Conservation (phyloP, 805 yeast species). For the Starmerella bombicola region DNA sequence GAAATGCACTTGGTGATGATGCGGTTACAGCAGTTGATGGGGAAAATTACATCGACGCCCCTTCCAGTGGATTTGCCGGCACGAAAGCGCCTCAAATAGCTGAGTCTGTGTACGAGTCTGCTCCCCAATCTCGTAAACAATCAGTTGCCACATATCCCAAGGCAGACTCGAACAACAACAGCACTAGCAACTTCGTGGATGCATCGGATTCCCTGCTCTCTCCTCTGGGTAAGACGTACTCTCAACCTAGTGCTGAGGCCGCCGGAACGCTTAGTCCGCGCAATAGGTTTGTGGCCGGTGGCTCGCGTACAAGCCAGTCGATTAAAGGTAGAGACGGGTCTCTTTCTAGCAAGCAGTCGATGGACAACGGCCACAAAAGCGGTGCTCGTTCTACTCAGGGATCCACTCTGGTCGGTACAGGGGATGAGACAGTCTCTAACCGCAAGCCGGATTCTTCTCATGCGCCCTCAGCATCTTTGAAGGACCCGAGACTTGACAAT, state of each 20-base stretch:
- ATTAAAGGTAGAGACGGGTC: not conserved
- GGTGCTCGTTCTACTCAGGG: not conserved
- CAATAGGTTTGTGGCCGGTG: conserved; percentile 8
- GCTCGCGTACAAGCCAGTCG: not conserved
- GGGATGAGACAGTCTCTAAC: not conserved
- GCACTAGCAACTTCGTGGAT: not conserved
- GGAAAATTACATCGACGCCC: not conserved
- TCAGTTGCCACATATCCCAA: not conserved
- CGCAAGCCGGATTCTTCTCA: not conserved
- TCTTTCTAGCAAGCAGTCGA: not conserved
- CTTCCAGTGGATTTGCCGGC: not conserved
- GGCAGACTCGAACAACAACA: not conserved
- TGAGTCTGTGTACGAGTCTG: not conserved
- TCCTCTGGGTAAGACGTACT: conserved; percentile 4
- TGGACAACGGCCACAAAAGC: too few relatives aligned
- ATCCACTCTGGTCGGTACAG: not conserved
- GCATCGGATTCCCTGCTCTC: conserved; percentile 6
- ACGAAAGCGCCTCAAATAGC: not conserved
- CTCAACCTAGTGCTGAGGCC: conserved; percentile 13
- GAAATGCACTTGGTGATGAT: not conserved
- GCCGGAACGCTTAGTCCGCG: conserved; percentile 14
- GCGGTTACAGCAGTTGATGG: not conserved
- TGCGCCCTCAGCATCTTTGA: not conserved
- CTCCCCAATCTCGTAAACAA: not conserved
- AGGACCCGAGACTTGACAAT: not conserved